Percentiles rank a stretch among this genome's conserved stretches.
phyloP scores from a whole-genome alignment of 1,284 basidiomycete species.

The Irpex sp. region DNA sequence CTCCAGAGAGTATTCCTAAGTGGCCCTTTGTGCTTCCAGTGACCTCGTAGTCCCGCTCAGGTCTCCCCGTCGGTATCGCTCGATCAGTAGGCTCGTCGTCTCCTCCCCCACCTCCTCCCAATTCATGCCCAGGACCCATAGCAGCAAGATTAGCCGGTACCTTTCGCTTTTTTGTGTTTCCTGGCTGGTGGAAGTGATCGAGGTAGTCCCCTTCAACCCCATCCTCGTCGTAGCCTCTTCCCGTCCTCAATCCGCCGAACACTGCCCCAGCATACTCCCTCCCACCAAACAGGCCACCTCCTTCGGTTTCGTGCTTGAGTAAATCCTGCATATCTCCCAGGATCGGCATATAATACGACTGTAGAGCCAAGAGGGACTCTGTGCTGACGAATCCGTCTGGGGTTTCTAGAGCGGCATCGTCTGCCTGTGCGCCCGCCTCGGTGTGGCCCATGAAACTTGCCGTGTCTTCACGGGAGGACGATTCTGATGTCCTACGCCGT shows the following conservation, averaged over 20 bases:
- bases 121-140: slow-evolving; percentile 36
- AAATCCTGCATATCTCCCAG: slow-evolving; percentile 44
- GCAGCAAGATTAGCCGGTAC: slow-evolving; percentile 55
- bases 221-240: slow-evolving; percentile 39
- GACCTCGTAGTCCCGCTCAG: slow-evolving; percentile 23
- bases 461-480: slow-evolving; percentile 20
- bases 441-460: slow-evolving; percentile 1
- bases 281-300: background rate
- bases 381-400: slow-evolving; percentile 21
- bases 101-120: slow-evolving; percentile 29
- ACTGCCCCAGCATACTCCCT: slow-evolving; percentile 4
- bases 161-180: slow-evolving; percentile 84
- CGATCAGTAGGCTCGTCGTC: slow-evolving; percentile 35
- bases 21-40: slow-evolving; percentile 4
- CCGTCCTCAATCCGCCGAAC: slow-evolving; percentile 19
- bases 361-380: slow-evolving; percentile 39
- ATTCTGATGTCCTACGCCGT: slow-evolving; percentile 50
- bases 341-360: slow-evolving; percentile 60
- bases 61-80: slow-evolving; percentile 21
- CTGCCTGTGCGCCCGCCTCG: background rate
- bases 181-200: slow-evolving; percentile 67
- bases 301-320: slow-evolving; percentile 23
- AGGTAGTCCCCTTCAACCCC: slow-evolving; percentile 54
- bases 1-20: background rate
- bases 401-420: background rate